A percentile compares a stretch with the other conserved stretches of the same genome.
Evolutionary conservation across 352 stramenopile species (phyloP).

Genomic region (Phytophthora lateralis): DNA sequence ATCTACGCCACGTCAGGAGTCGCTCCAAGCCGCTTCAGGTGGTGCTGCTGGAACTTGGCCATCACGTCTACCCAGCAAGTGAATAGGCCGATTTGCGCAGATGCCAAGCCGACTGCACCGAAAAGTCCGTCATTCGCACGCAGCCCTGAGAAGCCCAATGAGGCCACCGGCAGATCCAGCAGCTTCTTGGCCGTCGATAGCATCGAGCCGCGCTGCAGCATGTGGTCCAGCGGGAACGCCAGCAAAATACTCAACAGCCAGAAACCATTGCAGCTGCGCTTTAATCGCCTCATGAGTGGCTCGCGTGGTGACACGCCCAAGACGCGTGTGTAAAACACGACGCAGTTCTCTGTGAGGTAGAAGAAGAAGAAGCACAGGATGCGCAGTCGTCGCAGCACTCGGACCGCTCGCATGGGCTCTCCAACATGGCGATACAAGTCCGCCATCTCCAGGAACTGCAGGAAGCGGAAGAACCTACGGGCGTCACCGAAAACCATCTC

Average conservation of each 20-base stretch:
- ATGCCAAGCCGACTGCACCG: conserved; percentile 48
- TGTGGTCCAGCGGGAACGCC: conserved; percentile 52
- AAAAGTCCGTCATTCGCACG: conserved; percentile 63
- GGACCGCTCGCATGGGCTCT: conserved; percentile 33
- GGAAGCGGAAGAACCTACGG: conserved; percentile 63
- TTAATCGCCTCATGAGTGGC: conserved; percentile 37
- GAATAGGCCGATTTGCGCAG: conserved; percentile 51
- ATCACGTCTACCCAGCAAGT: conserved; percentile 54
- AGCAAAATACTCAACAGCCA: conserved; percentile 69
- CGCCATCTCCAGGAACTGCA: conserved; percentile 73
- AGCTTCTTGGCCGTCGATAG: conserved; percentile 59
- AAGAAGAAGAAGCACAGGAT: conserved; percentile 73
- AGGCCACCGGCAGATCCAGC: conserved; percentile 60
- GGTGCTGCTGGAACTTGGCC: conserved; percentile 37
- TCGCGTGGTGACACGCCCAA: conserved; percentile 39
- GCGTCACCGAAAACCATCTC: conserved; percentile 60
- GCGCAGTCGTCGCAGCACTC: conserved; percentile 47
- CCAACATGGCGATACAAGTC: conserved; percentile 53
- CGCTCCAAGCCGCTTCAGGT: conserved; percentile 21
- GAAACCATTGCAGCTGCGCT: conserved; percentile 51
- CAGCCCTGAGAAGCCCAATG: conserved; percentile 42
- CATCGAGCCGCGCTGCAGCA: conserved; percentile 37
- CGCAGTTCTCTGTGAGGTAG: conserved; percentile 69
- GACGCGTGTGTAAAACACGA: conserved; percentile 54
- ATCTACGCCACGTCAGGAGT: conserved; percentile 29